Base-by-base conservation (phyloP, 441 rosid genomes). In the Dalechampia spathulata region DNA sequence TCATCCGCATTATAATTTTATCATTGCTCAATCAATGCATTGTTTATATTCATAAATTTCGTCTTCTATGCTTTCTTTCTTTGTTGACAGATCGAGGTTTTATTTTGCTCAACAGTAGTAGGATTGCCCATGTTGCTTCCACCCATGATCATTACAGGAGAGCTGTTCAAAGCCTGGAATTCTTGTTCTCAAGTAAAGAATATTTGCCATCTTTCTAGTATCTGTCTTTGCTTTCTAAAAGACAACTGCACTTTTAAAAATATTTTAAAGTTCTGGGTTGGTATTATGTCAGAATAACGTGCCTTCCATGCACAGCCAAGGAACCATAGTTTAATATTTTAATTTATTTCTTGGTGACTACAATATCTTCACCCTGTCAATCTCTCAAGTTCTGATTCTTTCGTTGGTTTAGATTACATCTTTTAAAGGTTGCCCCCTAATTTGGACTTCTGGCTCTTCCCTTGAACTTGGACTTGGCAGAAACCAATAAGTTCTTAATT, bases 121-220 rank as follows among this genome's bases (percentile, higher is more conserved):
- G 96, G 93, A 45, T 68, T 88, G 77, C 96, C 93, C n/a, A 68
- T 88, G 64, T 69, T 88, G 64, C 66, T 88, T 49, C 82, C 78
- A 6, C 90, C 93, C 6, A 88, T 83, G 96, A 68, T 88, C 65
- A 69, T 88, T 41, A 85, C 93, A 12, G 93, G 90, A 28, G 96
- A 88, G 79, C 72, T 88, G 62, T 83, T 83, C 54, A 75, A 10
- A 72, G 96, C 96, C 45, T 88, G 93, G 93, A 79, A 52, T 65
- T 73, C 90, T 23, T 87, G 88, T 67, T 75, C 80, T 61, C 81
- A 87, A 71, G 93, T 85, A 77, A 72, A 50, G 25, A 55, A 2
- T 30, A 30, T 13, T 10, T 26, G 9, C 25, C 23, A 23, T 16
- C 40, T 6, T 21, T 49, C 16, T 15, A 11, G 37, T 36, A 17